Evolutionary conservation across 2,329 filamentous ascomycete species (phyloP).

Genomic region (Alternaria sp.): DNA sequence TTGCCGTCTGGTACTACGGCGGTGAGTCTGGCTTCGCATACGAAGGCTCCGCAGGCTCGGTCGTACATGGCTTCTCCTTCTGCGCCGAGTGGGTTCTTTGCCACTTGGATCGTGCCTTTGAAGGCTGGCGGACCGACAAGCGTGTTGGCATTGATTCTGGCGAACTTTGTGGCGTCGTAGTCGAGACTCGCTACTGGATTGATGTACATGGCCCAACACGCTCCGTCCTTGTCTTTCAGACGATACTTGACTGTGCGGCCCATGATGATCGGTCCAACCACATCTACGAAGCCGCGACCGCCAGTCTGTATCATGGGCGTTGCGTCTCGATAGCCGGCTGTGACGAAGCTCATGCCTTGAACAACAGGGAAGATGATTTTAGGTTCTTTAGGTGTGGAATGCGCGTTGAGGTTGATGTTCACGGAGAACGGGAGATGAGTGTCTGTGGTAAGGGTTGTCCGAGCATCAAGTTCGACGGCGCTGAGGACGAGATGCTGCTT

Average conservation of each 20-base stretch:
- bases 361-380: constrained; percentile 80
- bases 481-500: constrained; percentile 83
- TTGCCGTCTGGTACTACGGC: constrained; percentile 64
- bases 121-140: constrained; percentile 72
- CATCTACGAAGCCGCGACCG: constrained; percentile 73
- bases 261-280: constrained; percentile 65
- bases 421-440: constrained; percentile 63
- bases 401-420: constrained; percentile 69
- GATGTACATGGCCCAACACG: constrained; percentile 79
- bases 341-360: constrained; percentile 89
- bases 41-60: constrained; percentile 75
- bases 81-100: constrained; percentile 70
- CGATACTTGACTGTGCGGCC: constrained; percentile 77
- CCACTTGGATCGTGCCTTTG: constrained; percentile 79
- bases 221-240: constrained; percentile 70
- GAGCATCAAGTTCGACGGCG: constrained; percentile 71
- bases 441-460: constrained; percentile 63
- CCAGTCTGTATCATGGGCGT: constrained; percentile 74
- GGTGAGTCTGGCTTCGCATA: constrained; percentile 67
- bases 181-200: constrained; percentile 60
- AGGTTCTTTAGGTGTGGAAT: constrained; percentile 59
- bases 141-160: constrained; percentile 65
- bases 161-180: constrained; percentile 67
- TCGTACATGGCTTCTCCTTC: constrained; percentile 75
- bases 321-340: constrained; percentile 73